These are phyloP conservation scores for Clavispora fructus DNA, from an alignment of 805 yeast species.

Conservation along the genomic window DNA sequence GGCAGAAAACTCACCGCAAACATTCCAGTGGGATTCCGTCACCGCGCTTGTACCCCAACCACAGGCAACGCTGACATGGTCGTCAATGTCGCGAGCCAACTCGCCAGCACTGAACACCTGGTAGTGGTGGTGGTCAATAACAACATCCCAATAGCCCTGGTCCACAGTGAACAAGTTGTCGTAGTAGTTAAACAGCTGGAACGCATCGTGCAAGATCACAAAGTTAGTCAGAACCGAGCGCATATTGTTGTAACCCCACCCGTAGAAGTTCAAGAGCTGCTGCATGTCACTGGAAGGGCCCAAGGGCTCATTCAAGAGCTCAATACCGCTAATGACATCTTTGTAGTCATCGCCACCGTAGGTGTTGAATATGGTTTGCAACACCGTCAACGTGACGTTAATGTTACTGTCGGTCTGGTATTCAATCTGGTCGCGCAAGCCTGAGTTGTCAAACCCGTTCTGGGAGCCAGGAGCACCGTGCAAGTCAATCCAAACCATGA, in stretches of 20 bases:
- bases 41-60: conserved; percentile 13
- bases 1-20: conserved; percentile 25
- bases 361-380: conserved; percentile 50
- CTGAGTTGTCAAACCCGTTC: conserved; percentile 94
- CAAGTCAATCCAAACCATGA: conserved; percentile 85
- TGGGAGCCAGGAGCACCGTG: conserved; percentile 98
- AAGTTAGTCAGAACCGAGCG: conserved; percentile 50
- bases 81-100: conserved; percentile 52
- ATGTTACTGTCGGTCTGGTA: conserved; percentile 13
- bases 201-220: conserved; percentile 80
- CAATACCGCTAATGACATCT: conserved; percentile 78
- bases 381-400: conserved; percentile 47
- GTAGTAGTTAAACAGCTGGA: conserved; percentile 54
- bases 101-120: conserved; percentile 72
- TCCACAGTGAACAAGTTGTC: conserved; percentile 43
- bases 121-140: conserved; percentile 86
- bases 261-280: conserved; percentile 54
- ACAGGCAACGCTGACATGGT: conserved; percentile 42
- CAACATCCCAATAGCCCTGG: conserved; percentile 53
- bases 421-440: conserved; percentile 53
- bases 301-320: conserved; percentile 85
- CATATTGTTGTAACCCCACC: conserved; percentile 58
- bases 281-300: conserved; percentile 62
- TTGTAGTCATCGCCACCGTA: conserved; percentile 58
- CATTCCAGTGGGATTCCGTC: conserved; percentile 15